phyloP scores from a whole-genome alignment of 306 rosid genomes.

The Inga leiocalycina region DNA sequence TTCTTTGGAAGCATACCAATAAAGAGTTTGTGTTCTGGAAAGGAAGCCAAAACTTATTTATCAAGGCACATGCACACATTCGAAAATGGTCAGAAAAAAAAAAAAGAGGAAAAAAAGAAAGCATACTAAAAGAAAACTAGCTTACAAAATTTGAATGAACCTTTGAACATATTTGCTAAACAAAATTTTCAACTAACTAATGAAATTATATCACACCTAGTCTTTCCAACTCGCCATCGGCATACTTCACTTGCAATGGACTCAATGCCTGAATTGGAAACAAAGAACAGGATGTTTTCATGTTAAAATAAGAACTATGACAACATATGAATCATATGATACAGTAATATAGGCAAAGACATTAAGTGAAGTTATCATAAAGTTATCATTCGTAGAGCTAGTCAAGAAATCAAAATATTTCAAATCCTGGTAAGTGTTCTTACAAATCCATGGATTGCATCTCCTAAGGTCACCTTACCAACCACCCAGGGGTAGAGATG shows the following conservation, averaged over 20 bases:
- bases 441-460: constrained; percentile 20
- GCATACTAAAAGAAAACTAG: constrained; percentile 14
- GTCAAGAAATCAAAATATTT: constrained; percentile 17
- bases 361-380: not conserved
- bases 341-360: not conserved
- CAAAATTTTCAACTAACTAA: constrained; percentile 33
- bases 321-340: constrained; percentile 27
- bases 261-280: constrained; percentile 88
- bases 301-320: constrained; percentile 38
- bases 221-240: constrained; percentile 99
- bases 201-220: constrained; percentile 62
- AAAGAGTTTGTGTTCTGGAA: constrained; percentile 75
- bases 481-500: constrained; percentile 39
- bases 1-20: constrained; percentile 85
- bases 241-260: constrained; percentile 99
- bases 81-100: not conserved
- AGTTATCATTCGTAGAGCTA: not conserved
- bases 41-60: constrained; percentile 27
- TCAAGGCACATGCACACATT: constrained; percentile 15
- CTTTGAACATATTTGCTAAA: constrained; percentile 21
- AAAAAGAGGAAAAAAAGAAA: not conserved
- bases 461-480: constrained; percentile 39
- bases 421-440: not conserved
- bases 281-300: constrained; percentile 32
- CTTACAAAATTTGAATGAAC: constrained; percentile 2